These are phyloP conservation scores for Nitzschia palea DNA, from an alignment of 108 stramenopile species.

Conservation along the genomic window DNA sequence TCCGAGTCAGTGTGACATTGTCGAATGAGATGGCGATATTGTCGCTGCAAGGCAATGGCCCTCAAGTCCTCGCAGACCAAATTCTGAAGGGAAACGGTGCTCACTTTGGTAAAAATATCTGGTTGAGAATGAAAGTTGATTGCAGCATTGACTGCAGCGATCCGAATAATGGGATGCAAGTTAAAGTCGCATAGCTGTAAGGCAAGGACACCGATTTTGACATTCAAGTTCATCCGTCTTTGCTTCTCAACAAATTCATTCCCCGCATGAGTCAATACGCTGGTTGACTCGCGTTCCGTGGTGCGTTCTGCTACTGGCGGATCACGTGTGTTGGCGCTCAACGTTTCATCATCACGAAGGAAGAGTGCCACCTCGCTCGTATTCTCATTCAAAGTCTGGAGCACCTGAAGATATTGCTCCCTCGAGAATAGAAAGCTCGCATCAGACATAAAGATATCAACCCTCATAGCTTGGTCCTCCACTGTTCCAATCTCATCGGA, in stretches of 20 bases:
- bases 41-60: conserved; percentile 28
- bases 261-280: conserved; percentile 65
- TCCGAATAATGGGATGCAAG: conserved; percentile 50
- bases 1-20: conserved; percentile 37
- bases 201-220: conserved; percentile 54
- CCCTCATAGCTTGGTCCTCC: conserved; percentile 74
- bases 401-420: conserved; percentile 68
- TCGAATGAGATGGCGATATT: conserved; percentile 63
- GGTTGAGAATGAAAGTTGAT: conserved; percentile 49
- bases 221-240: conserved; percentile 54
- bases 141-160: conserved; percentile 62
- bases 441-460: conserved; percentile 54
- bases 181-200: conserved; percentile 49
- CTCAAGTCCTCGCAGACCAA: conserved; percentile 72
- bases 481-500: conserved; percentile 44
- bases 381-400: conserved; percentile 68
- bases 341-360: conserved; percentile 44
- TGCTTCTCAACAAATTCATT: conserved; percentile 45
- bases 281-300: background rate
- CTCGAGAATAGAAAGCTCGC: conserved; percentile 57
- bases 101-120: conserved; percentile 43
- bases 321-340: conserved; percentile 8
- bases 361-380: conserved; percentile 63
- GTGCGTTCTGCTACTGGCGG: background rate
- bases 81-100: conserved; percentile 58